These are phyloP conservation scores for Microdochium trichocladiopsis DNA, from an alignment of 2,329 filamentous ascomycete species.

Conservation along the genomic window DNA sequence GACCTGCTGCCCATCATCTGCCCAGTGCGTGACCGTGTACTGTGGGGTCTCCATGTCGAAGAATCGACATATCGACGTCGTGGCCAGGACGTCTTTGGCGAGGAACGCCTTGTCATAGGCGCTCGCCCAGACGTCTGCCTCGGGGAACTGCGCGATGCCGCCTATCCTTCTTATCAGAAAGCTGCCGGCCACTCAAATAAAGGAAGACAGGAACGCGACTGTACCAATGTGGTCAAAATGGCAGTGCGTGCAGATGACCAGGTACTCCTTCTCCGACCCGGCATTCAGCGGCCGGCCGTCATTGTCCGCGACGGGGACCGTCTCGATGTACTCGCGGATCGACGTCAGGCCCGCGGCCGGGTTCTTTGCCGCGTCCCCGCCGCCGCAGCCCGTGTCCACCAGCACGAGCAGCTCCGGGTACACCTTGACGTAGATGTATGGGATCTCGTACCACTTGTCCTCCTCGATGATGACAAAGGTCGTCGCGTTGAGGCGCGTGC, in stretches of 20 bases:
- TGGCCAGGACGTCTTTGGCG: constrained; percentile 23
- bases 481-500: constrained; percentile 23
- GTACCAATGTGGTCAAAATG: constrained; percentile 34
- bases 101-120: constrained; percentile 29
- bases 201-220: not conserved
- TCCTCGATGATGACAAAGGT: constrained; percentile 36
- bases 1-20: constrained; percentile 25
- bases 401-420: constrained; percentile 28
- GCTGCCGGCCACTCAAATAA: not conserved
- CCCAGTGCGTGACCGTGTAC: constrained; percentile 33
- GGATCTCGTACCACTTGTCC: constrained; percentile 32
- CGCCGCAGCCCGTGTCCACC: constrained; percentile 37
- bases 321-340: constrained; percentile 33
- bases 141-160: constrained; percentile 26
- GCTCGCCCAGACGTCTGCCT: constrained; percentile 22
- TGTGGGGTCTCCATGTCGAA: constrained; percentile 25
- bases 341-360: constrained; percentile 13
- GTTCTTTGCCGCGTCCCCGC: constrained; percentile 22
- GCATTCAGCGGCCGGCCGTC: constrained; percentile 27
- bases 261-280: constrained; percentile 21
- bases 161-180: constrained; percentile 13
- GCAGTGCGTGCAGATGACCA: constrained; percentile 37
- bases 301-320: constrained; percentile 25
- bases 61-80: constrained; percentile 30
- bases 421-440: constrained; percentile 37